Percentiles rank a stretch among this genome's conserved stretches.
These are phyloP conservation scores for Xylariales sp. DNA, from an alignment of 2,329 filamentous ascomycete genomes.

Conservation along the genomic window DNA sequence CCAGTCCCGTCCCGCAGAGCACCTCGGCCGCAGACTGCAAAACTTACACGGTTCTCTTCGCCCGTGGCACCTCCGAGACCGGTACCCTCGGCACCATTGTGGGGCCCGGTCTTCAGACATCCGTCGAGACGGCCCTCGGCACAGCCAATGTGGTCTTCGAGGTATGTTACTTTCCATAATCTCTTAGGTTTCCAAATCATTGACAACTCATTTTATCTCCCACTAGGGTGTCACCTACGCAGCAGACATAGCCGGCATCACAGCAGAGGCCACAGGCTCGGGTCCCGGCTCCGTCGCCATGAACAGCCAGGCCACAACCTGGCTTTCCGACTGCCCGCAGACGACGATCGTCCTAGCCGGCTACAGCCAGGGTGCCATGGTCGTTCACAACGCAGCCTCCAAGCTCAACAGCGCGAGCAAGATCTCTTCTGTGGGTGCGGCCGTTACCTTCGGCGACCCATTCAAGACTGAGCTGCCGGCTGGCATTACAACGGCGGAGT, in stretches of 20 bases:
- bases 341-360: conserved; percentile 9
- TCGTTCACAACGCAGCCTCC: conserved; percentile 8
- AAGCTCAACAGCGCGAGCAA: background rate
- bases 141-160: conserved; percentile 7
- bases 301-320: conserved; percentile 1
- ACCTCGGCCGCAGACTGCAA: conserved; percentile 7
- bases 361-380: conserved; percentile 10
- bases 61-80: conserved; percentile 10
- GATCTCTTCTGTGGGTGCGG: conserved; percentile 1
- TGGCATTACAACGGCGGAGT: conserved; percentile 1
- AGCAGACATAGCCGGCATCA: conserved; percentile 6
- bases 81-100: conserved; percentile 9
- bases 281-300: conserved; percentile 7
- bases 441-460: conserved; percentile 9
- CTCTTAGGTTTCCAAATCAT: background rate
- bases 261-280: conserved; percentile 2
- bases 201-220: background rate
- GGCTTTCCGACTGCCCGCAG: conserved; percentile 4
- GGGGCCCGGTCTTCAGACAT: conserved; percentile 6
- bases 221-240: conserved; percentile 4
- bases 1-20: background rate
- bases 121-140: conserved; percentile 2
- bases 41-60: conserved; percentile 9
- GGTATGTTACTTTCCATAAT: conserved; percentile 2
- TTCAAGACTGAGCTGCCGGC: conserved; percentile 6